Percentiles rank a stretch among this genome's conserved stretches.
Evolutionary conservation across 2,329 filamentous ascomycete genomes (phyloP).

Genomic region (Apiospora koreana): DNA sequence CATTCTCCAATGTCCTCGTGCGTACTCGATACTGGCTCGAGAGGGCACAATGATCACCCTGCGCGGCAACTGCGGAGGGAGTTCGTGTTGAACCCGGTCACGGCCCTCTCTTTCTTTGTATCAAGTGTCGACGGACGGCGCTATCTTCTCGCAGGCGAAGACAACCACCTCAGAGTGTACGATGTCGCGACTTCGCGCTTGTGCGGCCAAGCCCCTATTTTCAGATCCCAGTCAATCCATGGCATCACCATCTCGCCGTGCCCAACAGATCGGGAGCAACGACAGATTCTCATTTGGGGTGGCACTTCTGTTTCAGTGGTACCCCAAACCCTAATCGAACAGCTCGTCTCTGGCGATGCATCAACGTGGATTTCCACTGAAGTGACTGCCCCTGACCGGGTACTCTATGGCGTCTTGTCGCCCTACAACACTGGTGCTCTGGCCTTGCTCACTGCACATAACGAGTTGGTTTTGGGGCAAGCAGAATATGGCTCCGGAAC

Average conservation of each 20-base stretch:
- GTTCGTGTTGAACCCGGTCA: slow-evolving; percentile 56
- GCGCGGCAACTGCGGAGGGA: slow-evolving; percentile 28
- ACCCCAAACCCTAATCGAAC: slow-evolving; percentile 32
- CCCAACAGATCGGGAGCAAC: slow-evolving; percentile 13
- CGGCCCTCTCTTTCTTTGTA: slow-evolving; percentile 56
- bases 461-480: slow-evolving; percentile 63
- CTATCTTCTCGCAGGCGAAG: slow-evolving; percentile 61
- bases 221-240: slow-evolving; percentile 71
- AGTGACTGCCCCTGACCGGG: slow-evolving; percentile 68
- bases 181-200: slow-evolving; percentile 38
- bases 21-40: slow-evolving; percentile 13
- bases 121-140: slow-evolving; percentile 27
- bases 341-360: slow-evolving; percentile 32
- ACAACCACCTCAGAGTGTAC: slow-evolving; percentile 58
- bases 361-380: slow-evolving; percentile 35
- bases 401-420: slow-evolving; percentile 66
- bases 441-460: slow-evolving; percentile 81
- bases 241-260: slow-evolving; percentile 57
- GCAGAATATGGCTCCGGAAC: slow-evolving; percentile 18
- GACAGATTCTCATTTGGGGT: slow-evolving; percentile 67
- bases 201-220: slow-evolving; percentile 52
- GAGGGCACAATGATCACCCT: slow-evolving; percentile 15
- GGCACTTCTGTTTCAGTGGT: slow-evolving; percentile 57
- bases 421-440: slow-evolving; percentile 44
- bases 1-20: neutral